Base-by-base conservation (phyloP, 2,329 filamentous ascomycete species). In the Sphaerulina musiva region DNA sequence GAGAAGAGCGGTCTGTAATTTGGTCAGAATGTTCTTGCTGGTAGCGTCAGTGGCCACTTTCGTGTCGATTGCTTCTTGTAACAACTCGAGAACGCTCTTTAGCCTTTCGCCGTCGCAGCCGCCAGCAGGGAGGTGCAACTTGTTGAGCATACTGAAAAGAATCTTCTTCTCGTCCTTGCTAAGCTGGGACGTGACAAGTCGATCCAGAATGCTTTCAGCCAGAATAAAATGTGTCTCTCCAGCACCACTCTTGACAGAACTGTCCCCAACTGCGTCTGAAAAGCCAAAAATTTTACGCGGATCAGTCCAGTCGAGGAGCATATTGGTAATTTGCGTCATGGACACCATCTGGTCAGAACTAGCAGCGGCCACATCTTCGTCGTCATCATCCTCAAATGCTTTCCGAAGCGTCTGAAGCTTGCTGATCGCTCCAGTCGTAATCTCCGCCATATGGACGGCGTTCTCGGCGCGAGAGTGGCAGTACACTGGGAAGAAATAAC, bases 401-500 rank as follows among this genome's bases (percentile, higher is more conserved):
- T 71, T 66, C 20, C 68, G 59, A 36, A 70, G 55, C 0, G 64
- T 65, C 10, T 79, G 66, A 0, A 95, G 79, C 10, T 85, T 82
- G 59, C 89, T 85, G 8, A 97, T 74, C 0, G 89, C 83, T 26
- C 86, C 81, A 2, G 92, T 80, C 0, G 86, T 81, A 17, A 96
- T 80, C 14, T 77, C 74, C 6, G 83, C 82, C 86, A 97, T 90
- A 34, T 89, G 79, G 29, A 86, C 80, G 59, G 93, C 90, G 65
- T 96, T 95, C 59, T 88, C 86, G 3, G 84, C 71, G 2, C 88
- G 81, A 6, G 87, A 91, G 71, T 92, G 95, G 70, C 89, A 93
- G 74, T 95, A 97, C 0, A 96, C 91, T 0, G 92, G 92, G 36
- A 97, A 76, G 78, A 96, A 96, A 71, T 97, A 97, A 61, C 88